phyloP scores from a whole-genome alignment of 2,329 filamentous ascomycete species.

The Fusarium sp. region DNA sequence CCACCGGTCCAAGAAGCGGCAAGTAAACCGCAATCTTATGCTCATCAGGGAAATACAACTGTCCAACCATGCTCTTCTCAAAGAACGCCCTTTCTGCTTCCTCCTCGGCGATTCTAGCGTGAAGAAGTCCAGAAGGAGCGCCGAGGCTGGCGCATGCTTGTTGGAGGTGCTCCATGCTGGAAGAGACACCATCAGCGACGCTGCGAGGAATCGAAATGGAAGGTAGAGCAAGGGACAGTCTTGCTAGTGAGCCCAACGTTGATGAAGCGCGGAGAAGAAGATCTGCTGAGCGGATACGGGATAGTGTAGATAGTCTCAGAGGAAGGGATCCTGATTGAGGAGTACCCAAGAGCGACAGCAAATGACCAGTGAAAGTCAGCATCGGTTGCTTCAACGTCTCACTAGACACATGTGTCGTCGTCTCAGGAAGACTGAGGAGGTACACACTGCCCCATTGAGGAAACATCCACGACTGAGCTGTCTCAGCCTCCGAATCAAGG shows the following conservation, averaged over 20 bases:
- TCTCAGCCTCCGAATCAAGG: conserved; percentile 58
- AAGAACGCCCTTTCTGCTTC: conserved; percentile 97
- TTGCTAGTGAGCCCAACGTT: conserved; percentile 91
- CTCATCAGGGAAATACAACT: conserved; percentile 98
- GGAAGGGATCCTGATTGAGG: conserved; percentile 86
- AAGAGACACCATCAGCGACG: conserved; percentile 86
- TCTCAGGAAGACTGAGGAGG: conserved; percentile 63
- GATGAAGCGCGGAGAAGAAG: conserved; percentile 90
- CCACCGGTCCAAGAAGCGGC: conserved; percentile 88
- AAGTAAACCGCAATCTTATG: conserved; percentile 98
- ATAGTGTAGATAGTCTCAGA: conserved; percentile 84
- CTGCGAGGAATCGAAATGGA: conserved; percentile 91
- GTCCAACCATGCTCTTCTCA: conserved; percentile 98
- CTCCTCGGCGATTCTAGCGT: conserved; percentile 85
- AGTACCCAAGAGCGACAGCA: conserved; percentile 87
- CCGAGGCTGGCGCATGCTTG: conserved; percentile 80
- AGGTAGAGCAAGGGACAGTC: conserved; percentile 83
- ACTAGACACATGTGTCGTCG: conserved; percentile 66
- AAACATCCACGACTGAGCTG: conserved; percentile 82
- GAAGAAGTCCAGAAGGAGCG: conserved; percentile 74
- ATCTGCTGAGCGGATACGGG: conserved; percentile 86
- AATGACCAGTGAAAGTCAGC: conserved; percentile 89
- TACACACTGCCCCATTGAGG: conserved; percentile 91
- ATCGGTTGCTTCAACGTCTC: conserved; percentile 81
- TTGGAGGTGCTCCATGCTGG: conserved; percentile 81